Conservation (phyloP, 2,329 filamentous ascomycete species). For the Thermoascus crustaceus region DNA sequence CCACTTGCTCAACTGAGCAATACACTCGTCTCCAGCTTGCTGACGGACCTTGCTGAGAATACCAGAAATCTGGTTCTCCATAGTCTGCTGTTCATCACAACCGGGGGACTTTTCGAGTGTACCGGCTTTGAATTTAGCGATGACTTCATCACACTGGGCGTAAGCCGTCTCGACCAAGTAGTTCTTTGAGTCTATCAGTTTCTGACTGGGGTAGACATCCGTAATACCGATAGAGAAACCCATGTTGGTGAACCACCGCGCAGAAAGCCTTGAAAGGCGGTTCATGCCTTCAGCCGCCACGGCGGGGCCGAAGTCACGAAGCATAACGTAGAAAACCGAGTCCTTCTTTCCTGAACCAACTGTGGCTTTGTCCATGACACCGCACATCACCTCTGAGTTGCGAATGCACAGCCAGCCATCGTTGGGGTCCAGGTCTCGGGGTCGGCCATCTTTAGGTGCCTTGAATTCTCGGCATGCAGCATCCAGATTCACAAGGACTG, state of each 20-base stretch:
- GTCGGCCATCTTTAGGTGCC: slow-evolving; percentile 29
- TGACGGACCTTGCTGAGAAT: slow-evolving; percentile 88
- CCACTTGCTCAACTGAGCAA: slow-evolving; percentile 77
- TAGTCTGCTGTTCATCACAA: slow-evolving; percentile 82
- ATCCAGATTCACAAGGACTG: slow-evolving; percentile 83
- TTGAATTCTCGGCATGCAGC: slow-evolving; percentile 75
- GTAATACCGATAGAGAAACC: slow-evolving; percentile 95
- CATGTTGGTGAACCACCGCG: slow-evolving; percentile 76
- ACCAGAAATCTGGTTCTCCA: slow-evolving; percentile 85
- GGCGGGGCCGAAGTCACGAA: slow-evolving; percentile 88
- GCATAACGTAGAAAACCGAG: slow-evolving; percentile 92
- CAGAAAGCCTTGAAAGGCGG: slow-evolving; percentile 79
- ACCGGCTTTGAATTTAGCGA: slow-evolving; percentile 68
- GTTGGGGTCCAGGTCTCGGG: slow-evolving; percentile 63
- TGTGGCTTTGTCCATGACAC: slow-evolving; percentile 94
- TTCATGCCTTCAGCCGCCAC: slow-evolving; percentile 90
- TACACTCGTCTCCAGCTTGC: slow-evolving; percentile 83
- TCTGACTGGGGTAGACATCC: slow-evolving; percentile 77
- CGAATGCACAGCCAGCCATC: slow-evolving; percentile 89
- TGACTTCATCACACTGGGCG: slow-evolving; percentile 70
- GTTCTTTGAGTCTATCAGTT: slow-evolving; percentile 64
- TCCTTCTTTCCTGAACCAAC: slow-evolving; percentile 98
- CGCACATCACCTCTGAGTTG: slow-evolving; percentile 96
- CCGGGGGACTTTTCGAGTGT: slow-evolving; percentile 79
- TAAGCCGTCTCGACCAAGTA: slow-evolving; percentile 71